phyloP scores from a whole-genome alignment of 169 alveolate species.

The Plasmodium vivax region DNA sequence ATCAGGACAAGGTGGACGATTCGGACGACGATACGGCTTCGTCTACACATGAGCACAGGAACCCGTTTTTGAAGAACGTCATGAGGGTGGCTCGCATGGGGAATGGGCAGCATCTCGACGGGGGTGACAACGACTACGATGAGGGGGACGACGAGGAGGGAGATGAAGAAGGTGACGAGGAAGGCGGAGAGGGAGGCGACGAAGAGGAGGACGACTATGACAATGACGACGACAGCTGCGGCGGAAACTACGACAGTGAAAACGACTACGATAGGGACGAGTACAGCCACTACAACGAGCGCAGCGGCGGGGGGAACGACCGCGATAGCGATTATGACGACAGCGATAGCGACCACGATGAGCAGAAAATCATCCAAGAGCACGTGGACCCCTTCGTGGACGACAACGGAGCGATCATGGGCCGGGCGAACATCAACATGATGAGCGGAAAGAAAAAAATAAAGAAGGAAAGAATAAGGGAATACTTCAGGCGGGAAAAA shows the following conservation, averaged over 20 bases:
- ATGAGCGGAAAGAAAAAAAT: background rate
- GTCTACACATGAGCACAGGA: background rate
- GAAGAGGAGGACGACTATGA: background rate
- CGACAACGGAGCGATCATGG: background rate
- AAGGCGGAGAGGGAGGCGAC: background rate
- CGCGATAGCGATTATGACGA: background rate
- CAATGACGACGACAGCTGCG: background rate
- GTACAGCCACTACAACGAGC: background rate
- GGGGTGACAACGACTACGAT: background rate
- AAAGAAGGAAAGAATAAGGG: conserved; percentile 17
- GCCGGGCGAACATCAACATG: background rate
- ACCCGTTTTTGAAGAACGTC: background rate
- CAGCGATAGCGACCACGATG: background rate
- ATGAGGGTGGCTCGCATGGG: background rate
- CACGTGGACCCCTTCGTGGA: background rate
- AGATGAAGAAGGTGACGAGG: background rate
- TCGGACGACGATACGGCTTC: background rate
- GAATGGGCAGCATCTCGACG: background rate
- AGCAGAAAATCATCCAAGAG: background rate
- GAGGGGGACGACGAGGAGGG: background rate
- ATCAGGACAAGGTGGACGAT: background rate
- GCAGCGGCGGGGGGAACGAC: background rate
- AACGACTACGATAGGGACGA: background rate
- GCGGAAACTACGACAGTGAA: background rate
- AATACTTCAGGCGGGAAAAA: conserved; percentile 54